Evolutionary conservation across 352 stramenopile species (phyloP), one percentile per base, ranked within the genome.

Genomic region (Phytophthora citrophthora): DNA sequence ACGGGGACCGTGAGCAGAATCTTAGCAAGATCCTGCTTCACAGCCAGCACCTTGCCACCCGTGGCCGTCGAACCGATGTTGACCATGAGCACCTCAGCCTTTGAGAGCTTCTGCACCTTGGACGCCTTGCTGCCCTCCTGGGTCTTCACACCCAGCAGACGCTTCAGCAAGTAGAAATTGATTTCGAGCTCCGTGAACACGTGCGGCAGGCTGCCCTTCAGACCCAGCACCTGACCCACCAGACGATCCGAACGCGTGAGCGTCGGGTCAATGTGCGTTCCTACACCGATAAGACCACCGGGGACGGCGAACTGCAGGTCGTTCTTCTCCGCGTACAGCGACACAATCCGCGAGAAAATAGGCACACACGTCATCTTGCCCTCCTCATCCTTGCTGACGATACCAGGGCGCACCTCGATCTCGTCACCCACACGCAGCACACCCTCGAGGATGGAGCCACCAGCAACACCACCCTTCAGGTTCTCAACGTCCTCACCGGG

Each of bases 1-100:
- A 99, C 98, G 13, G 98, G 98, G 59, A 98, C 93, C n/a, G 97
- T 99, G 48, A 99, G 83, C 52, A 97, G 77, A 78, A 99, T 99
- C 85, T 99, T 99, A 36, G 98, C 97, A 57, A 99, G 77, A 87
- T 99, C 97, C 69, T 97, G 90, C 86, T 98, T 99, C 57, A 98
- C 94, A 50, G 91, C 95, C 51, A 97, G 80, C 64, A 96, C 86
- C 73, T 95, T 96, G 62, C 97, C 98, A 54, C 97, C 98, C n/a
- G 97, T 99, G 15, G 96, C 96, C 11, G 97, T 99, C 41, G 94
- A 99, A 31, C 98, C 98, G 77, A 99, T 99, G 87, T 99, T 99
- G 27, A 99, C 96, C 97, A 99, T 99, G 40, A 99, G 89, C 79
- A 99, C 98, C 83, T 99, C 98, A 48, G 91, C 89, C 86, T 99